Evolutionary conservation across 441 rosid genomes (phyloP).

Genomic region (California macrophylla): DNA sequence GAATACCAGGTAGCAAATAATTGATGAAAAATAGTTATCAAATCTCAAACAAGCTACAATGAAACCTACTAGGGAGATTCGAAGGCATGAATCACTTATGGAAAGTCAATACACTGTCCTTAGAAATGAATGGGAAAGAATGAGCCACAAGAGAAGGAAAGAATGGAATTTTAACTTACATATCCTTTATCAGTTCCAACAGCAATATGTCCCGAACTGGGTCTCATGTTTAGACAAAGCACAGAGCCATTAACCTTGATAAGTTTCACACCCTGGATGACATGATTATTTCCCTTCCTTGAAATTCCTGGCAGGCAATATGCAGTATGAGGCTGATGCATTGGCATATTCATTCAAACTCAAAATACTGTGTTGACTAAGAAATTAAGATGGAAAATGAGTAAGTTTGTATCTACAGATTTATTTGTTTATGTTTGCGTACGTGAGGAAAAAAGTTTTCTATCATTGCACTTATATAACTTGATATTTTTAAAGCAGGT

Average conservation of each 20-base stretch:
- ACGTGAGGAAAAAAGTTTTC: not conserved
- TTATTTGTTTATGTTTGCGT: not conserved
- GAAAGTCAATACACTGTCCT: not conserved
- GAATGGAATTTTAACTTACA: conserved; percentile 34
- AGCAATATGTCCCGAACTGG: conserved; percentile 47
- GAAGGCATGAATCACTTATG: not conserved
- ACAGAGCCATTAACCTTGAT: conserved; percentile 60
- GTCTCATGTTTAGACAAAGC: conserved; percentile 43
- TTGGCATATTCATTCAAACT: not conserved
- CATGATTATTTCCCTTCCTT: conserved; percentile 59
- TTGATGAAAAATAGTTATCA: not conserved
- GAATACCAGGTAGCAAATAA: not conserved
- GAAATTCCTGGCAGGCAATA: conserved; percentile 40
- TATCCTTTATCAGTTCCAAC: conserved; percentile 84
- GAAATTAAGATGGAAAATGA: not conserved
- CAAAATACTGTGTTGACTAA: not conserved
- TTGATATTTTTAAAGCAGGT: not conserved
- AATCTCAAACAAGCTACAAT: not conserved
- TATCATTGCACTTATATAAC: not conserved
- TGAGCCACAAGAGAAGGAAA: conserved; percentile 8
- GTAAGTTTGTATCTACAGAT: not conserved
- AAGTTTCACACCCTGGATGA: conserved; percentile 52
- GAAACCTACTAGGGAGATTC: not conserved
- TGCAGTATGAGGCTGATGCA: conserved; percentile 9
- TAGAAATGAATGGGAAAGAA: not conserved